Evolutionary conservation across 768 basidiomycete genomes (phyloP).

Genomic region (Hericium rajendrae): DNA sequence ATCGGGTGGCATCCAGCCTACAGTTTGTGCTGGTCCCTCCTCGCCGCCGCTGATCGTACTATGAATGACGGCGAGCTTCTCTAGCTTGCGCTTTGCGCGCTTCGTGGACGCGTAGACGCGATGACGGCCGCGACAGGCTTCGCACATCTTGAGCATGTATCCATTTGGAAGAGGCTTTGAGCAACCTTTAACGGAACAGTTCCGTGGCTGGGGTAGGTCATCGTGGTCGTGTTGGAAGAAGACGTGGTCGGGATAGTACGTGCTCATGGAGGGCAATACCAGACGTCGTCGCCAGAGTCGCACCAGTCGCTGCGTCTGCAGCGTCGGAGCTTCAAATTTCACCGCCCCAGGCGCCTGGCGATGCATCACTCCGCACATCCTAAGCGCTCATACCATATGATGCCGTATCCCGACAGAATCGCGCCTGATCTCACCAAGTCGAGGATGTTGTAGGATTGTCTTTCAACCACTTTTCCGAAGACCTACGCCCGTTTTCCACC

Average conservation of each 20-base stretch:
- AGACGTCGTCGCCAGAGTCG: slow-evolving; percentile 3
- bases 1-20: slow-evolving; percentile 21
- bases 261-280: slow-evolving; percentile 5
- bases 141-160: slow-evolving; percentile 41
- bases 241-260: slow-evolving; percentile 16
- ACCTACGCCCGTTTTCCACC: too few species aligned
- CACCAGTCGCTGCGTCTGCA: background rate
- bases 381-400: too few species aligned
- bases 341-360: too few species aligned
- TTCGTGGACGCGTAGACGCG: slow-evolving; percentile 43
- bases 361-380: too few species aligned
- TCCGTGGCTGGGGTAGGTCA: background rate
- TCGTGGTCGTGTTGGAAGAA: slow-evolving; percentile 7
- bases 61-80: slow-evolving; percentile 31
- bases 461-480: too few species aligned
- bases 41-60: slow-evolving; percentile 5
- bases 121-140: slow-evolving; percentile 39
- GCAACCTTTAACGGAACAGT: slow-evolving; percentile 40
- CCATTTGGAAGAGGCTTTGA: slow-evolving; percentile 20
- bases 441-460: too few species aligned
- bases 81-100: slow-evolving; percentile 37
- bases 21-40: slow-evolving; percentile 3
- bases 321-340: background rate
- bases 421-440: too few species aligned
- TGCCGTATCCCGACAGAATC: too few species aligned